phyloP scores from a whole-genome alignment of 2,329 filamentous ascomycete species.

The Beauveria varroae region DNA sequence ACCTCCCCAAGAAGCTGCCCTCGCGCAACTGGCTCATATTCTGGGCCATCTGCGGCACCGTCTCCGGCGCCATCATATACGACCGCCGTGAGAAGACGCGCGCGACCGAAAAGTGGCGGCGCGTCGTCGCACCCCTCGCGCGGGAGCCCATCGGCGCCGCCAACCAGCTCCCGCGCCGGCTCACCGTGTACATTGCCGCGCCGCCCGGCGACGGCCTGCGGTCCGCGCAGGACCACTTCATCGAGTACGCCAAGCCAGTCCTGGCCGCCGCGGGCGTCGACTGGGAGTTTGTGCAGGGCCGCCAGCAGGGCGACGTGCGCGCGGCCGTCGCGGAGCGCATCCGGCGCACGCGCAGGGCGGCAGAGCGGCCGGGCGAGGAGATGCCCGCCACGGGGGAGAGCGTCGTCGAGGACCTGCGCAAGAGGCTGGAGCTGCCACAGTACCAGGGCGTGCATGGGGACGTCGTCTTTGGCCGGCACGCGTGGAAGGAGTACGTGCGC shows the following conservation, averaged over 20 bases:
- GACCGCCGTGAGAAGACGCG: slow-evolving; percentile 86
- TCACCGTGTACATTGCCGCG: slow-evolving; percentile 79
- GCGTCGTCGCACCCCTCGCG: slow-evolving; percentile 76
- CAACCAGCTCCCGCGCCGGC: slow-evolving; percentile 68
- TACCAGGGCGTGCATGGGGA: slow-evolving; percentile 74
- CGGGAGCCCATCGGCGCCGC: slow-evolving; percentile 62
- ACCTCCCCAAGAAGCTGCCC: slow-evolving; percentile 74
- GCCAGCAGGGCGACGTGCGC: slow-evolving; percentile 86
- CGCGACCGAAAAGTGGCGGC: slow-evolving; percentile 79
- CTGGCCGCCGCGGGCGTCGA: slow-evolving; percentile 84
- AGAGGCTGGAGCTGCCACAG: slow-evolving; percentile 58
- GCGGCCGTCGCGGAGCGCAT: slow-evolving; percentile 82
- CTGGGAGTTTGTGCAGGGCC: slow-evolving; percentile 91
- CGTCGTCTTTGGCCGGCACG: slow-evolving; percentile 79
- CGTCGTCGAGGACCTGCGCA: slow-evolving; percentile 55
- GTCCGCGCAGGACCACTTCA: slow-evolving; percentile 86
- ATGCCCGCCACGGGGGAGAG: slow-evolving; percentile 43
- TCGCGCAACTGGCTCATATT: slow-evolving; percentile 99
- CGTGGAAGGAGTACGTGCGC: slow-evolving; percentile 95
- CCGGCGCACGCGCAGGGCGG: slow-evolving; percentile 58
- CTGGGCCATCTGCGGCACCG: slow-evolving; percentile 67
- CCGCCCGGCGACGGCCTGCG: slow-evolving; percentile 83
- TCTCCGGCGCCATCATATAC: slow-evolving; percentile 78
- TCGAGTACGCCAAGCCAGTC: slow-evolving; percentile 91
- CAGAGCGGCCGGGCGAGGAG: slow-evolving; percentile 42